Conservation (phyloP, 805 yeast genomes). For the Schizosaccharomyces pombe region DNA sequence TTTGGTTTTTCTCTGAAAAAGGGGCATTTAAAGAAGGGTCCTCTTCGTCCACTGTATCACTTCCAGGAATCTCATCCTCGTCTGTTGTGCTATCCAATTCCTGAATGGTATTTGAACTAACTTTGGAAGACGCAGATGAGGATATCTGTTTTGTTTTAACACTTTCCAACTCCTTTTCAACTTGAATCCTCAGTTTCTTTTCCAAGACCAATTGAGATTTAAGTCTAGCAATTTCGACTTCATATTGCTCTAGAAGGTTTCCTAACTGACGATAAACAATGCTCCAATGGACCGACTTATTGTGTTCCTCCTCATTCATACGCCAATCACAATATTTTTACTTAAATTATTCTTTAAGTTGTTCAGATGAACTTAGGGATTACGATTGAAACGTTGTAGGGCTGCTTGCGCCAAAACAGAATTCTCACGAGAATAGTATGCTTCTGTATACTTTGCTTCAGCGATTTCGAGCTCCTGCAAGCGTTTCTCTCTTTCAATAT, state of each 20-base stretch:
- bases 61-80: background rate
- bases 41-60: background rate
- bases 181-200: background rate
- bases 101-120: background rate
- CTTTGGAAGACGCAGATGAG: background rate
- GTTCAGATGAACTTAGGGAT: background rate
- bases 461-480: background rate
- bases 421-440: background rate
- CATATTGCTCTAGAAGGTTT: background rate
- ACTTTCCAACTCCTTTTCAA: background rate
- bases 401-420: background rate
- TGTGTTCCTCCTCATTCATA: background rate
- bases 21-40: background rate
- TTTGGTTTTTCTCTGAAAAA: background rate
- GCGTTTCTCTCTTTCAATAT: background rate
- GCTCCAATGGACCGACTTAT: too few relatives aligned
- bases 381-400: background rate
- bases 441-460: background rate
- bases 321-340: background rate
- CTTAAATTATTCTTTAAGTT: background rate
- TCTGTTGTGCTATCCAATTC: background rate
- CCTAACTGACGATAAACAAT: background rate
- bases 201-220: background rate
- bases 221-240: background rate
- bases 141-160: background rate